Evolutionary conservation across 1,284 basidiomycete genomes (phyloP), one percentile per base, ranked within the genome.

Genomic region (Ceratobasidium sp.): DNA sequence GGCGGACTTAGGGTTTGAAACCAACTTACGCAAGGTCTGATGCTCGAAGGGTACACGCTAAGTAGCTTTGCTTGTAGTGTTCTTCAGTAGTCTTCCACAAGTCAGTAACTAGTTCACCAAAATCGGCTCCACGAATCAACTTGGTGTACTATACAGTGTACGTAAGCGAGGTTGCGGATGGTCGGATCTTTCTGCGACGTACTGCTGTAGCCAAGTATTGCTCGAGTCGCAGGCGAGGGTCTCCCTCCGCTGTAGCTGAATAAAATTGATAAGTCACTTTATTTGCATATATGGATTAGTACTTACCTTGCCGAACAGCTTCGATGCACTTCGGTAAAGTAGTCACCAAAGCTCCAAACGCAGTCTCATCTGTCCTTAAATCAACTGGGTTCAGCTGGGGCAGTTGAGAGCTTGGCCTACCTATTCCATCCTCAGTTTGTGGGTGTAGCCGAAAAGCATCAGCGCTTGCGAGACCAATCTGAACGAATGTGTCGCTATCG

Each of bases 141-240:
- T 74, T 39, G 76, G 76, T 46, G 72, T 24, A 27, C 62, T 77
- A 27, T 74, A 27, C n/a, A 7, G 22, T 31, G 24, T 27, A 34
- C 49, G 74, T 41, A 19, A n/a, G 53, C 34, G 19, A 62, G 54
- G 34, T 22, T 43, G 16, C 2, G 16, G 7, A 16, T 2, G 9
- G 41, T 34, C 1, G 27, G 4, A 68, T 29, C 48, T 64, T 31
- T 6, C 24, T 29, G 29, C 7, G 37, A 85, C 91, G 77, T 80
- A 95, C 95, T 74, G 93, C 84, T 62, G 88, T 86, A 41, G 90
- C 85, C 22, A 95, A 84, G 80, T 90, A 94, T 79, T 92, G 95
- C 80, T 98, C 95, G 43, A 98, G 82, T 48, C 92, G 87, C 69
- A 93, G 84, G 31, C 89, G 83, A 2, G 86, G 81, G 78, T 90